Conservation (phyloP, 2,329 filamentous ascomycete genomes). For the Sclerotinia sclerotiorum region DNA sequence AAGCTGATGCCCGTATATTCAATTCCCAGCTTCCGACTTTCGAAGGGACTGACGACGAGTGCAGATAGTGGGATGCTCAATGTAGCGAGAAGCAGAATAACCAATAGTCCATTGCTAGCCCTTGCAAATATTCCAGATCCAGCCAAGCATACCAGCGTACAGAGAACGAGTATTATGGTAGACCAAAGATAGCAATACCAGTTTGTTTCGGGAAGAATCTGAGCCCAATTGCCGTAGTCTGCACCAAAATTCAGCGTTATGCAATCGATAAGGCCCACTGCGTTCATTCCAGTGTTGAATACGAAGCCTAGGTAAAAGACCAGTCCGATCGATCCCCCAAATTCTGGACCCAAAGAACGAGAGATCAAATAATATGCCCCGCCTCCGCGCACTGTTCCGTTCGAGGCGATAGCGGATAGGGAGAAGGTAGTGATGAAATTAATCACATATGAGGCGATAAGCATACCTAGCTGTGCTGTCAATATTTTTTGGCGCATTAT, state of each 20-base stretch:
- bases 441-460: conserved; percentile 74
- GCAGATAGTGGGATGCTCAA: conserved; percentile 82
- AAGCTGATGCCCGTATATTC: conserved; percentile 76
- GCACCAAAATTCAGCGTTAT: conserved; percentile 72
- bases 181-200: conserved; percentile 78
- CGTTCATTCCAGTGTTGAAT: conserved; percentile 83
- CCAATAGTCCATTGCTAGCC: conserved; percentile 73
- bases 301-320: conserved; percentile 90
- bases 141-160: conserved; percentile 73
- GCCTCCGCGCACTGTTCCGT: conserved; percentile 83
- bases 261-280: conserved; percentile 82
- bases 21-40: conserved; percentile 59
- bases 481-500: background rate
- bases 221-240: conserved; percentile 54
- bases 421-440: conserved; percentile 84
- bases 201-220: conserved; percentile 66
- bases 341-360: conserved; percentile 80
- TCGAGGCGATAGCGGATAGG: conserved; percentile 84
- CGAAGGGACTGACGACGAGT: conserved; percentile 66
- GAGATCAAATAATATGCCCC: conserved; percentile 90
- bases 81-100: conserved; percentile 70
- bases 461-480: conserved; percentile 48
- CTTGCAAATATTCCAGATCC: conserved; percentile 79
- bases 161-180: conserved; percentile 68
- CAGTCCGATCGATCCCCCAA: conserved; percentile 83